Percentiles rank a stretch among this genome's conserved stretches.
phyloP scores from a whole-genome alignment of 2,329 filamentous ascomycete genomes.

The Sporothrix brasiliensis region DNA sequence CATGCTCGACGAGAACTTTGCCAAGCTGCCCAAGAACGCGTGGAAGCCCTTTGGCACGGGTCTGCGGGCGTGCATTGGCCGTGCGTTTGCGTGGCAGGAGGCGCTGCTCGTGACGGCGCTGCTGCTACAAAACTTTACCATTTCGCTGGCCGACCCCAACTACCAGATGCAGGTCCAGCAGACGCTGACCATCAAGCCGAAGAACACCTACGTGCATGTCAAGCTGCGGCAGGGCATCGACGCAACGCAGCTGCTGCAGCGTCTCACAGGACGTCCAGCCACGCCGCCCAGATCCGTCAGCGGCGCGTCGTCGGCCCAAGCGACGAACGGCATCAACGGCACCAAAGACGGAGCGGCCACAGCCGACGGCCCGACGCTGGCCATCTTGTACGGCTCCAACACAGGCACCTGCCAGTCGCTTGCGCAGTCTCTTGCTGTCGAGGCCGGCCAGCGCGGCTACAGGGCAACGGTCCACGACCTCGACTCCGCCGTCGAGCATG shows the following conservation, averaged over 20 bases:
- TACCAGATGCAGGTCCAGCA: conserved; percentile 58
- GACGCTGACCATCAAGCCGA: conserved; percentile 63
- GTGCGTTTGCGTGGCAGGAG: conserved; percentile 60
- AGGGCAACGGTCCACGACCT: conserved; percentile 57
- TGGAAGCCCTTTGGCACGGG: conserved; percentile 61
- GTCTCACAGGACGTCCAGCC: conserved; percentile 21
- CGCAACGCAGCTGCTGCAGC: conserved; percentile 40
- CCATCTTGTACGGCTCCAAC: conserved; percentile 71
- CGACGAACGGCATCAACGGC: neutral
- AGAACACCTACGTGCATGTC: conserved; percentile 62
- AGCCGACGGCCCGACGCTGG: conserved; percentile 49
- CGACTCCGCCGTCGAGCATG: conserved; percentile 61
- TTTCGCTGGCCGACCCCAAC: conserved; percentile 61
- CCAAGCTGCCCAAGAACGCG: conserved; percentile 45
- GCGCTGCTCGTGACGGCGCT: conserved; percentile 53
- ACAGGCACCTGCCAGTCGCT: conserved; percentile 72
- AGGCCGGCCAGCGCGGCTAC: conserved; percentile 62
- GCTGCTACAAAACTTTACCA: conserved; percentile 69
- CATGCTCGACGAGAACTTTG: conserved; percentile 59
- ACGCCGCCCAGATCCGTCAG: neutral
- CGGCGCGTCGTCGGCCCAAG: neutral
- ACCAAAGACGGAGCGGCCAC: neutral
- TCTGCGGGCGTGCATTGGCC: conserved; percentile 55
- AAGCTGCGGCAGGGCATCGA: conserved; percentile 53
- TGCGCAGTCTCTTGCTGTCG: conserved; percentile 61